These are phyloP conservation scores for Neurospora sp. DNA, from an alignment of 2,329 filamentous ascomycete species.

Conservation along the genomic window DNA sequence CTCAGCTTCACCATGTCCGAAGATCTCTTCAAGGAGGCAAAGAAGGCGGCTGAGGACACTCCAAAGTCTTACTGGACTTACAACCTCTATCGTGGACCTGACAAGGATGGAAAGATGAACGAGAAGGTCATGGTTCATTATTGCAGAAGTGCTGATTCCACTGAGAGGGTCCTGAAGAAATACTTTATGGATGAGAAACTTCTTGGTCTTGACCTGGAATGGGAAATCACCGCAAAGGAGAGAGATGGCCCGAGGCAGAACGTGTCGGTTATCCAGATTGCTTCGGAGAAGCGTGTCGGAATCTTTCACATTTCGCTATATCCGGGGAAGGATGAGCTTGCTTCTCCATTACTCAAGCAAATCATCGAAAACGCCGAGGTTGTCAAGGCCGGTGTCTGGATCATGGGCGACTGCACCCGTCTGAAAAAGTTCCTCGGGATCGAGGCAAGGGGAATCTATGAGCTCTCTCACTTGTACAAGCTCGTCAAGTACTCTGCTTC, in stretches of 20 bases:
- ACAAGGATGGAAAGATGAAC: conserved; percentile 27
- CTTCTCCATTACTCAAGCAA: conserved; percentile 59
- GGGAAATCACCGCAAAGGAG: conserved; percentile 47
- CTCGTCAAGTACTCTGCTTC: conserved; percentile 57
- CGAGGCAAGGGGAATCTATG: conserved; percentile 57
- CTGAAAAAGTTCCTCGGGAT: conserved; percentile 58
- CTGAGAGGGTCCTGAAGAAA: conserved; percentile 54
- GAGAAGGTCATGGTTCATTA: conserved; percentile 64
- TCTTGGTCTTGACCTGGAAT: conserved; percentile 87
- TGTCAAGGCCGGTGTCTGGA: conserved; percentile 67
- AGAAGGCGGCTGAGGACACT: conserved; percentile 32
- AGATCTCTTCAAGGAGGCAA: conserved; percentile 38
- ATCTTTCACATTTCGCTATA: conserved; percentile 73
- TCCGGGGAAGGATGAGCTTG: conserved; percentile 41
- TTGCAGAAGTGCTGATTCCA: conserved; percentile 56
- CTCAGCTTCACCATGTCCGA: conserved; percentile 38
- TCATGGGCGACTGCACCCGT: conserved; percentile 61
- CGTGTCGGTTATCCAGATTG: conserved; percentile 75
- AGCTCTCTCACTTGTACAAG: conserved; percentile 74
- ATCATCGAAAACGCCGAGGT: conserved; percentile 64
- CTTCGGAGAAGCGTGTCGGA: conserved; percentile 64
- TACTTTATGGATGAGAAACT: conserved; percentile 61
- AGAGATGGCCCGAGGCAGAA: conserved; percentile 50
- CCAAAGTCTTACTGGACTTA: conserved; percentile 58
- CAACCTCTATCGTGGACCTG: conserved; percentile 50